Conservation (phyloP, 345 rosid species). For the Erucastrum elatum region DNA sequence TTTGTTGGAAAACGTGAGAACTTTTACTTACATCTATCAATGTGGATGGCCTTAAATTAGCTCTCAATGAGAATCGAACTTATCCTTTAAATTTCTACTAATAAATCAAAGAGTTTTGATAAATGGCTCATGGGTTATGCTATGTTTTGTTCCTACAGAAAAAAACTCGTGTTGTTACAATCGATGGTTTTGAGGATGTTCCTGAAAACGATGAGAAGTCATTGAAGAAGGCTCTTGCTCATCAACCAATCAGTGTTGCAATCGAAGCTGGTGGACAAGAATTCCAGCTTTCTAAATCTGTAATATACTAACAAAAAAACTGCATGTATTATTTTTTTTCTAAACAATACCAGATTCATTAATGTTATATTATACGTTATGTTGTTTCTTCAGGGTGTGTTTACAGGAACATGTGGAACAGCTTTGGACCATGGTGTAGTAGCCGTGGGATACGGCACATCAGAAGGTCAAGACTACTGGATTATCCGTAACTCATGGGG, state of each 20-base stretch:
- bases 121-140: neutral
- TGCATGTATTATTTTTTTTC: neutral
- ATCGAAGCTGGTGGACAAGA: constrained; percentile 43
- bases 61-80: too few relatives aligned
- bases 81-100: neutral
- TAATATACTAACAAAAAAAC: neutral
- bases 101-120: neutral
- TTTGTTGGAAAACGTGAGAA: too few relatives aligned
- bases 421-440: constrained; percentile 40
- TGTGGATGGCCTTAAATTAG: too few relatives aligned
- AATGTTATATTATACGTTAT: neutral
- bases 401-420: constrained; percentile 40
- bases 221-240: constrained; percentile 66
- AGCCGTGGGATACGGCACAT: constrained; percentile 37
- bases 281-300: constrained; percentile 33
- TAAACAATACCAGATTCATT: neutral
- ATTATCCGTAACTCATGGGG: constrained; percentile 45
- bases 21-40: too few relatives aligned
- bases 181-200: constrained; percentile 71
- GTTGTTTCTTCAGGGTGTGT: constrained; percentile 35
- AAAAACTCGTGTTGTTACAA: constrained; percentile 67
- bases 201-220: constrained; percentile 61
- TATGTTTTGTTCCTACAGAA: constrained; percentile 34
- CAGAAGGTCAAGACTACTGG: constrained; percentile 36
- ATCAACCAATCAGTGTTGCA: constrained; percentile 67